Conservation (phyloP, 2,329 filamentous ascomycete species). For the Lachnellula willkommii region DNA sequence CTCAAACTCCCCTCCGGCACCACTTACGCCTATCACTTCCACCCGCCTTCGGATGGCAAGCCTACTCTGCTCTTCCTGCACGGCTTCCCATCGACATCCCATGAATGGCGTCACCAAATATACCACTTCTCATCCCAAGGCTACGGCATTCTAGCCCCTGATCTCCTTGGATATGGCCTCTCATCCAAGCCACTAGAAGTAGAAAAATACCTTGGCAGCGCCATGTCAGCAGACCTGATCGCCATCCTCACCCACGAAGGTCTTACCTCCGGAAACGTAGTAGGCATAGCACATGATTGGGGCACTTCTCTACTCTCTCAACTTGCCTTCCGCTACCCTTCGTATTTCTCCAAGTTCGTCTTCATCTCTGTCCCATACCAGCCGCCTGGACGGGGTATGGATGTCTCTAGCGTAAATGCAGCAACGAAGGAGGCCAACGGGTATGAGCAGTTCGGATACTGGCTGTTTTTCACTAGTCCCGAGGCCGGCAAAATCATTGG, state of each 20-base stretch:
- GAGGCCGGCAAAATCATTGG: constrained; percentile 14
- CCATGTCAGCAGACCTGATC: constrained; percentile 32
- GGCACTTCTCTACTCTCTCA: constrained; percentile 15
- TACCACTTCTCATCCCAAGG: constrained; percentile 26
- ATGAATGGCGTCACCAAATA: constrained; percentile 34
- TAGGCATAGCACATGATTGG: constrained; percentile 26
- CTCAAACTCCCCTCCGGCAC: not conserved
- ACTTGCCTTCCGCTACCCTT: constrained; percentile 1
- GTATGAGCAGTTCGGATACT: constrained; percentile 20
- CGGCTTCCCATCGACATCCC: constrained; percentile 41
- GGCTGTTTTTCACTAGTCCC: constrained; percentile 11
- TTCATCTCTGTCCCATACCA: not conserved
- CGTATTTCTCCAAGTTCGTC: not conserved
- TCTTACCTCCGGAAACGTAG: not conserved
- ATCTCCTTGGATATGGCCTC: constrained; percentile 37
- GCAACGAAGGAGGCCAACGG: constrained; percentile 9
- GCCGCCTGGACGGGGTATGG: not conserved
- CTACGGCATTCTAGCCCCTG: constrained; percentile 39
- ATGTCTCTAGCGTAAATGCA: constrained; percentile 12
- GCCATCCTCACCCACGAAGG: constrained; percentile 31
- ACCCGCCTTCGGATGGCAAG: constrained; percentile 1
- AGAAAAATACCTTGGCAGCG: constrained; percentile 28
- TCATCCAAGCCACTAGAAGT: constrained; percentile 29
- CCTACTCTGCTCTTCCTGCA: constrained; percentile 40
- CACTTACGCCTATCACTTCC: constrained; percentile 27